phyloP scores from a whole-genome alignment of 2,329 filamentous ascomycete species.

The Exophiala calicioides region DNA sequence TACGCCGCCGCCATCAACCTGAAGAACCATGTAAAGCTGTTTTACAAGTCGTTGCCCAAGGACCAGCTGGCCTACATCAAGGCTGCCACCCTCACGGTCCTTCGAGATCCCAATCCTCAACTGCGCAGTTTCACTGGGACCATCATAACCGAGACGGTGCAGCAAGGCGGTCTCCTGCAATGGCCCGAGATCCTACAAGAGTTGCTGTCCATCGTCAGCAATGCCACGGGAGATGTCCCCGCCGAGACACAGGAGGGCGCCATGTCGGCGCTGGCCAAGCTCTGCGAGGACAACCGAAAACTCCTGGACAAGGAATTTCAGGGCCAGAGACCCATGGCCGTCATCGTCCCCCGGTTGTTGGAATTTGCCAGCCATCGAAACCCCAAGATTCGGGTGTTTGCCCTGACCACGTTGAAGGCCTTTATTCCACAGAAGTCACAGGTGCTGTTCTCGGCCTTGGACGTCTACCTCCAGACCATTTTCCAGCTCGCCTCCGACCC shows the following conservation, averaged over 20 bases:
- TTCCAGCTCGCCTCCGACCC: conserved; percentile 78
- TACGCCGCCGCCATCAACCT: conserved; percentile 90
- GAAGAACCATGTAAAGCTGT: conserved; percentile 83
- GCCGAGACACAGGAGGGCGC: conserved; percentile 82
- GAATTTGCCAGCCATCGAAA: conserved; percentile 77
- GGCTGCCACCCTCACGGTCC: conserved; percentile 71
- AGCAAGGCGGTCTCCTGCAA: conserved; percentile 77
- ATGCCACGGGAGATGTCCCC: conserved; percentile 67
- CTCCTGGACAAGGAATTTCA: conserved; percentile 84
- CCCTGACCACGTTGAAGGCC: conserved; percentile 83
- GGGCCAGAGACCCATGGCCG: conserved; percentile 81
- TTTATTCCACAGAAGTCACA: conserved; percentile 85
- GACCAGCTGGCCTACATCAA: conserved; percentile 75
- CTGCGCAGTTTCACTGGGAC: conserved; percentile 89
- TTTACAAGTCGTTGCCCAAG: conserved; percentile 74
- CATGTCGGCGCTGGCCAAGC: conserved; percentile 89
- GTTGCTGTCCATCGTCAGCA: conserved; percentile 74
- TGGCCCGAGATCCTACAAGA: conserved; percentile 92
- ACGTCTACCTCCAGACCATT: conserved; percentile 77
- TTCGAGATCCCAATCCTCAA: conserved; percentile 78
- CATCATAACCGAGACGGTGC: conserved; percentile 89
- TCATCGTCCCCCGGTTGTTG: conserved; percentile 87
- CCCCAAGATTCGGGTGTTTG: conserved; percentile 74
- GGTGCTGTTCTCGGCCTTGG: conserved; percentile 76
- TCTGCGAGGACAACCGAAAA: conserved; percentile 93